A percentile compares a stretch with the other conserved stretches of the same genome.
These are phyloP conservation scores for Begonia peltatifolia DNA, from an alignment of 306 rosid genomes.

Conservation along the genomic window DNA sequence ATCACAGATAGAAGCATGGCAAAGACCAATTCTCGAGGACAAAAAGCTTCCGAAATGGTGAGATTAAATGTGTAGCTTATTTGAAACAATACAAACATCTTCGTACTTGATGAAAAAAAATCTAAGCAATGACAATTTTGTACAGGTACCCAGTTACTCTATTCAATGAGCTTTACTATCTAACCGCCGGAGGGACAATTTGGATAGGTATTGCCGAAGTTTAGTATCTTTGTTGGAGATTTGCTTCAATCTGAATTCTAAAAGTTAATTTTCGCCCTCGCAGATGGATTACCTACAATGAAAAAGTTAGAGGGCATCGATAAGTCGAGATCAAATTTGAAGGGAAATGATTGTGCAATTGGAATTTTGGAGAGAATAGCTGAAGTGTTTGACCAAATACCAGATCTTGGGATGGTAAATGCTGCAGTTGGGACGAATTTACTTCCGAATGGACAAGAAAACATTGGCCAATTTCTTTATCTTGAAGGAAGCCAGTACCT, in stretches of 20 bases:
- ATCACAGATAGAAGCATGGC: slow-evolving; percentile 84
- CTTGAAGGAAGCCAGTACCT: slow-evolving; percentile 84
- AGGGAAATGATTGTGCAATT: slow-evolving; percentile 50
- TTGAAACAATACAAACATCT: too few species aligned
- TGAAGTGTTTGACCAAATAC: slow-evolving; percentile 41
- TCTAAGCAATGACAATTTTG: background rate
- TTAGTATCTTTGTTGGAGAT: background rate
- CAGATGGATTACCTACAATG: slow-evolving; percentile 70
- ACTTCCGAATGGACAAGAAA: slow-evolving; percentile 85
- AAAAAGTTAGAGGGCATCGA: slow-evolving; percentile 37
- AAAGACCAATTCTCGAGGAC: slow-evolving; percentile 83
- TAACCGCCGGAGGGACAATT: slow-evolving; percentile 78
- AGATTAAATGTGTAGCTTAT: slow-evolving; percentile 13
- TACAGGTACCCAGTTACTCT: slow-evolving; percentile 87
- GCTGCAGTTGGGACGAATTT: slow-evolving; percentile 69
- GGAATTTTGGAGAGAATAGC: slow-evolving; percentile 68
- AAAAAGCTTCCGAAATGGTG: slow-evolving; percentile 91
- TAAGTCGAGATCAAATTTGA: slow-evolving; percentile 24
- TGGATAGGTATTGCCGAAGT: slow-evolving; percentile 64
- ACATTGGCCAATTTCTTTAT: slow-evolving; percentile 86
- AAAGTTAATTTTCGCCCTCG: slow-evolving; percentile 6
- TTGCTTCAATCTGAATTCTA: background rate
- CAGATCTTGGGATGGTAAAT: slow-evolving; percentile 29
- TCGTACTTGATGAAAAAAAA: too few species aligned
- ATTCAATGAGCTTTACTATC: slow-evolving; percentile 82